Conservation (phyloP, 2,329 filamentous ascomycete genomes). For the Tolypocladium tropicale region DNA sequence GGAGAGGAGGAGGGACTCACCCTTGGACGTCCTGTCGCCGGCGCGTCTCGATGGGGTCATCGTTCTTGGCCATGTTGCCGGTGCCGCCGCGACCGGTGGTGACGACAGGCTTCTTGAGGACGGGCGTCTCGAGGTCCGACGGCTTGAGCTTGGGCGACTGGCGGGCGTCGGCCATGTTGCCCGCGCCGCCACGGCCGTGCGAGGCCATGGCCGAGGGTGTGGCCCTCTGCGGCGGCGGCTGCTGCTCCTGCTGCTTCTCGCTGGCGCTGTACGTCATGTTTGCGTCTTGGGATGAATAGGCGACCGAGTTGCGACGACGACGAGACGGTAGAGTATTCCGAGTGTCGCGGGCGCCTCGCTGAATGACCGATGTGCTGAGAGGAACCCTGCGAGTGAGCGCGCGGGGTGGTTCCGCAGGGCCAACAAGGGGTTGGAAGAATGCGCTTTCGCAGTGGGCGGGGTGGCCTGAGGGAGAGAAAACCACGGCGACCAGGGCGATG, state of each 20-base stretch:
- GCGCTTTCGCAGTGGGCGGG: not conserved
- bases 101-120: constrained; percentile 71
- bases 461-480: not conserved
- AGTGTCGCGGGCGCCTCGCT: not conserved
- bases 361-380: not conserved
- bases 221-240: constrained; percentile 11
- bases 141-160: constrained; percentile 41
- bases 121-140: constrained; percentile 68
- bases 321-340: not conserved
- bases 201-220: constrained; percentile 31
- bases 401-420: not conserved
- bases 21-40: constrained; percentile 73
- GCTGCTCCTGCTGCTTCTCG: not conserved
- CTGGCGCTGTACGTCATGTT: not conserved
- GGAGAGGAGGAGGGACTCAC: constrained; percentile 29
- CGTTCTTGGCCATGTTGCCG: constrained; percentile 74
- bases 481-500: not conserved
- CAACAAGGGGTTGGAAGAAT: not conserved
- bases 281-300: not conserved
- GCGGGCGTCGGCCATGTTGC: constrained; percentile 54
- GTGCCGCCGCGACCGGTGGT: constrained; percentile 84
- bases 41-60: constrained; percentile 63
- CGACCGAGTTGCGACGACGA: not conserved
- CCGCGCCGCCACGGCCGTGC: constrained; percentile 69
- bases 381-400: not conserved